A percentile compares a stretch with the other conserved stretches of the same genome.
These are phyloP conservation scores for Spizellomyces punctatus DNA, from an alignment of 192 early-diverging fungal genomes.

Conservation along the genomic window DNA sequence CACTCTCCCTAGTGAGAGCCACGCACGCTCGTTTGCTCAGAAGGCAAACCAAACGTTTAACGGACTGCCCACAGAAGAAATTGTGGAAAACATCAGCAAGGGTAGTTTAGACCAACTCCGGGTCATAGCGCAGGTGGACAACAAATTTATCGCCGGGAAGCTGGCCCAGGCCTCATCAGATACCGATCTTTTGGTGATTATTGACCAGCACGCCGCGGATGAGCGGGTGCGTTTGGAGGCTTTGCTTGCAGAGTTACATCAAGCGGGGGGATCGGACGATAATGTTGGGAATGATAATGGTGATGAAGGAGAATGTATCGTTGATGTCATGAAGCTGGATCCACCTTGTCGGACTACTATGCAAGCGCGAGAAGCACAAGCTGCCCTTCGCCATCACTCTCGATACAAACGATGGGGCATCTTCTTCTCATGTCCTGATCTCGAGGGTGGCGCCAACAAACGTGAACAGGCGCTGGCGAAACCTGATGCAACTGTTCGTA, in stretches of 20 bases:
- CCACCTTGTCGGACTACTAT: constrained; percentile 48
- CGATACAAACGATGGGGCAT: constrained; percentile 56
- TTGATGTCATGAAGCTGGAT: constrained; percentile 47
- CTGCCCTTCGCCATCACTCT: constrained; percentile 21
- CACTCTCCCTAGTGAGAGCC: not conserved
- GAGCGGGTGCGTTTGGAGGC: constrained; percentile 71
- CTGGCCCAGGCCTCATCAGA: constrained; percentile 6
- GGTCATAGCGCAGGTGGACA: constrained; percentile 68
- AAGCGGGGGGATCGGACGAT: not conserved
- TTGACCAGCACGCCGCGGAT: constrained; percentile 84
- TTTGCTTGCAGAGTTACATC: constrained; percentile 37
- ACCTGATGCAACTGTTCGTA: constrained; percentile 6
- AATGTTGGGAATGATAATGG: not conserved
- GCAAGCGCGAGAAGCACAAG: constrained; percentile 38
- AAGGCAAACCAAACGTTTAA: constrained; percentile 14
- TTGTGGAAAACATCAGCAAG: constrained; percentile 43
- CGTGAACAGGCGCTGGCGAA: not conserved
- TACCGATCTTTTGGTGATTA: constrained; percentile 45
- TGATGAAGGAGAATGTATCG: constrained; percentile 3
- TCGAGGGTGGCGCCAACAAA: constrained; percentile 5
- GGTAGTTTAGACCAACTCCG: constrained; percentile 37
- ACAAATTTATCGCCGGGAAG: constrained; percentile 63
- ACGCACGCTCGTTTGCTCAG: not conserved
- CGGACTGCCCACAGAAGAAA: constrained; percentile 1
- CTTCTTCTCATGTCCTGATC: constrained; percentile 18